Evolutionary conservation across 139 green algal genomes (phyloP), one percentile per base, ranked within the genome.

Genomic region (Coelastrella sp.): DNA sequence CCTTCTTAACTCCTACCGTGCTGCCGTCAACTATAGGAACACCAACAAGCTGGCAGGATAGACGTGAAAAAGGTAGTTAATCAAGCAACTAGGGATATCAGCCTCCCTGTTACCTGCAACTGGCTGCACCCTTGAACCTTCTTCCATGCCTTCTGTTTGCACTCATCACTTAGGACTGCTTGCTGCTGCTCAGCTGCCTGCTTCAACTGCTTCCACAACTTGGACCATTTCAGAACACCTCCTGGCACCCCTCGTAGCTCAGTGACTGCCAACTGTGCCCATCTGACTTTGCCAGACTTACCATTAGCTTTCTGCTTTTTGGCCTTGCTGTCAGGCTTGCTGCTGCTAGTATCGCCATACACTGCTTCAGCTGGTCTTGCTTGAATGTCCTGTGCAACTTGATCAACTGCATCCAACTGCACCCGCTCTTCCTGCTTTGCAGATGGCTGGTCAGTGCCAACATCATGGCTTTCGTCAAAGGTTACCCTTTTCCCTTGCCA

Each of bases 401-500:
- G 62, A 38, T n/a, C 30, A 68, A 9, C 45, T 85, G 64, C 64
- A 74, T 41, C 79, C 8, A 45, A 8, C 62, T 59, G 41, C 66
- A 78, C 48, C 43, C 45, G 27, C 76, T 66, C 40, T 62, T 85
- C 19, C 59, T 67, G 48, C 27, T 66, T n/a, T n/a, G 19, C 35
- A 64, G 77, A 43, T 27, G 37, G 59, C 13, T 11, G 25, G 32
- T 40, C 77, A 59, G 35, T 3, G 23, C 17, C 40, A 21, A 5
- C 88, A 0, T 91, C 87, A 8, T 95, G 91, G n/a, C n/a, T n/a
- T n/a, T n/a, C n/a, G 5, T 90, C 90, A 88, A 97, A 96, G 0
- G 85, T 92, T 5, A 86, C 92, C 73, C 93, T 95, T 19, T 87
- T 93, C 23, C 94, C 94, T 59, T 92, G 71, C 94, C 94, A 97